Evolutionary conservation across 202 grass and related monocot species (phyloP).

Genomic region (Hordeum pubiflorum): DNA sequence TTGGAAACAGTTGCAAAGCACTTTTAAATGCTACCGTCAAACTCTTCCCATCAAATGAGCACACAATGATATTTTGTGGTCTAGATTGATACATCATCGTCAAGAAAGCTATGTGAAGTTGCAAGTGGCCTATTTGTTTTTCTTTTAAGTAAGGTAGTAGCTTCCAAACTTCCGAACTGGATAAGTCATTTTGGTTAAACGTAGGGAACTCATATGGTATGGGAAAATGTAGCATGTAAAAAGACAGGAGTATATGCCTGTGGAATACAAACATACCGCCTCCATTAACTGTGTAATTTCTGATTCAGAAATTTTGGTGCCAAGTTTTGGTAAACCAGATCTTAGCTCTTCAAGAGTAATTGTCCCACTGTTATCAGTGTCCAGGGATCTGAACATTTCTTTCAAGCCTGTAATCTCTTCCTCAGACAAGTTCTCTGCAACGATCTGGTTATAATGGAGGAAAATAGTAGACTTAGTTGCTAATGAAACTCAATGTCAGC

Average conservation of each 20-base stretch:
- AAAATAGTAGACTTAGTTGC: slow-evolving; percentile 10
- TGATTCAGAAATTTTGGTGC: slow-evolving; percentile 92
- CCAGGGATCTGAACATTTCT: slow-evolving; percentile 95
- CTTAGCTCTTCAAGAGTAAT: slow-evolving; percentile 94
- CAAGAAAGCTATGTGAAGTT: not conserved
- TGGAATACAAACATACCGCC: slow-evolving; percentile 54
- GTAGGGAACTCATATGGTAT: not conserved
- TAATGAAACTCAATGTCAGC: not conserved
- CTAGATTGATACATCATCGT: slow-evolving; percentile 5
- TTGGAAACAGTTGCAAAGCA: not conserved
- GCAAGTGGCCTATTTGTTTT: not conserved
- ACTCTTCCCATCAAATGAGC: slow-evolving; percentile 11
- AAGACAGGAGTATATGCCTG: not conserved
- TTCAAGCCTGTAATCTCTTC: slow-evolving; percentile 98
- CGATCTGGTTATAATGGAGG: slow-evolving; percentile 45
- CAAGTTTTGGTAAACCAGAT: slow-evolving; percentile 96
- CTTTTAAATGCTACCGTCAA: not conserved
- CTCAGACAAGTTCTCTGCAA: slow-evolving; percentile 89
- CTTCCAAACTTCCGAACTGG: not conserved
- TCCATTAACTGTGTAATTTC: slow-evolving; percentile 96
- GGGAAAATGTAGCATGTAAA: slow-evolving; percentile 4
- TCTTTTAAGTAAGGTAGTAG: not conserved
- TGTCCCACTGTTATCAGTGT: slow-evolving; percentile 93
- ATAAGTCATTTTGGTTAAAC: not conserved
- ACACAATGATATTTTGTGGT: not conserved